Evolutionary conservation across 176 grass and related monocot species (phyloP).

Genomic region (Typha latifolia): DNA sequence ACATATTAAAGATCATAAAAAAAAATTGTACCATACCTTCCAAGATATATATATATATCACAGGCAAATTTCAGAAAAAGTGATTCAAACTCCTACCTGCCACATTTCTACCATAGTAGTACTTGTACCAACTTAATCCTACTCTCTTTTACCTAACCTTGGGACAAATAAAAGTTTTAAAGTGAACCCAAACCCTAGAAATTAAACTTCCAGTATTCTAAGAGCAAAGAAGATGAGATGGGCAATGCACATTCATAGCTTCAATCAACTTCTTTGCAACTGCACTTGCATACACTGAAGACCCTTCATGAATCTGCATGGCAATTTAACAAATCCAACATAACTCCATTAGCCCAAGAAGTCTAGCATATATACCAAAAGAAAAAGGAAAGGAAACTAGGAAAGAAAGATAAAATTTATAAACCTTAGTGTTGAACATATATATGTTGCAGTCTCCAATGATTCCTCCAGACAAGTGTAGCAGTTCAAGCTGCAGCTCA

Average conservation of each 20-base stretch:
- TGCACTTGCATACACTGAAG: constrained; percentile 57
- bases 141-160: background rate
- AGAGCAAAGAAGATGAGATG: background rate
- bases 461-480: constrained; percentile 78
- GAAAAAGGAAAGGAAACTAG: background rate
- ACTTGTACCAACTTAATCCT: constrained; percentile 1
- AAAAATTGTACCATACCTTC: background rate
- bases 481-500: constrained; percentile 60
- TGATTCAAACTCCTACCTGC: constrained; percentile 6
- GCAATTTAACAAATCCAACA: background rate
- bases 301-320: constrained; percentile 55
- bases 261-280: constrained; percentile 60
- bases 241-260: constrained; percentile 33
- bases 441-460: constrained; percentile 87
- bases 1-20: background rate
- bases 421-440: constrained; percentile 94
- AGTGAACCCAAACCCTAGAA: background rate
- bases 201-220: background rate
- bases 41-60: background rate
- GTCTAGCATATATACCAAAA: background rate
- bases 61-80: background rate
- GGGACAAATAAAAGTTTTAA: background rate
- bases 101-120: background rate
- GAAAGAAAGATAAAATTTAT: background rate
- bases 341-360: background rate